Base-by-base conservation (phyloP, 371 early-diverging fungal species). In the Mortierella sp. region DNA sequence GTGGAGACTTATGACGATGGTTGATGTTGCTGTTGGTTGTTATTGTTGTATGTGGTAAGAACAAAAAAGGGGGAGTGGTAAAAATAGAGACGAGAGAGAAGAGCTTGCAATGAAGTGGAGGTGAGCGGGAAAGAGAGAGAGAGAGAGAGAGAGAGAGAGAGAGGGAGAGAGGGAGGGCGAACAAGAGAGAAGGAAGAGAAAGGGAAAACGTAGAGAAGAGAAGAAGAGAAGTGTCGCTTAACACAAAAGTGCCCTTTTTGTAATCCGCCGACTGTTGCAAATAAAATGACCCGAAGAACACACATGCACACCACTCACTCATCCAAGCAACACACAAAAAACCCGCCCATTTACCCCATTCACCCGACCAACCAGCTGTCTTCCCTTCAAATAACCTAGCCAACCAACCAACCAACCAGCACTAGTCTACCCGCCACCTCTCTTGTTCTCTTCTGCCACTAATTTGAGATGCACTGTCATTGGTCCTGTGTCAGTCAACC, bases 41-140 rank as follows among this genome's bases (percentile, higher is more conserved):
- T 38, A 38, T 38, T 38, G 42, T 38, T 38, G 48, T 48, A 10
- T 8, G 16, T 72, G 50, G 44, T 48, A 31, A 16, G n/a, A 71
- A 71, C 26, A 21, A 71, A 72, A 72, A 26, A 72, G 72, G 72
- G 72, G 48, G 50, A 45, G 60, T 55, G 48, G 60, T 74, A 60
- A 60, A 60, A 60, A 60, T 60, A 60, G 60, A 28, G 74, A 45
- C 10, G 26, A 26, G 44, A 26, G 24, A 26, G 16, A 52, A 74
- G 42, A 38, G 42, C 42, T 38, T 38, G 42, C 24, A 16, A n/a
- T n/a, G 68, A 31, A 31, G 38, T 16, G 44, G 19, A 54, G 50
- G 21, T 24, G 55, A 16, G 14, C 19, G 77, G 11, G 38, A 76
- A 54, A 70, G 71, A 52, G 72, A 44, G 48, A 31, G 78, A 26